Evolutionary conservation across 306 rosid genomes (phyloP).

Genomic region (cucumber (Cucumis sativus)): DNA sequence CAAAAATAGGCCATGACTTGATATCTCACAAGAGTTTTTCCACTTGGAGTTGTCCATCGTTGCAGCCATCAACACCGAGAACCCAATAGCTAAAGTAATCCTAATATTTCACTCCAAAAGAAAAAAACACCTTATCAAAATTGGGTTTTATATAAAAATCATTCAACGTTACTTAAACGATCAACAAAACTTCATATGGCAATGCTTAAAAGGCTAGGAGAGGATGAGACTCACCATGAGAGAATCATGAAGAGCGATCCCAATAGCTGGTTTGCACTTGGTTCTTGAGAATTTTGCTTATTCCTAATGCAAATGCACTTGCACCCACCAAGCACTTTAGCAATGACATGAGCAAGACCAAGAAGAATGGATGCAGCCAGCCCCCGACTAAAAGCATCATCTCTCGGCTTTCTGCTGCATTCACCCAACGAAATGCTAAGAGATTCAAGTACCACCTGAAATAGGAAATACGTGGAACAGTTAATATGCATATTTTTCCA

Average conservation of each 20-base stretch:
- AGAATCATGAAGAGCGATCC: conserved; percentile 40
- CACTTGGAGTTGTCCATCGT: conserved; percentile 48
- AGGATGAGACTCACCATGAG: conserved; percentile 41
- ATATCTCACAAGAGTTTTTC: conserved; percentile 42
- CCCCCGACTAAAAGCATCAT: conserved; percentile 59
- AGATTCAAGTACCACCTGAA: conserved; percentile 37
- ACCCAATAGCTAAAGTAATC: conserved; percentile 30
- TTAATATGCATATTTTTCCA: not conserved
- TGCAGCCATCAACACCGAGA: conserved; percentile 51
- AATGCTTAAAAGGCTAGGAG: not conserved
- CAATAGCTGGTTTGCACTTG: conserved; percentile 42
- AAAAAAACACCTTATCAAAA: not conserved
- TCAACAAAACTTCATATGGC: not conserved
- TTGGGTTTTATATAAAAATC: not conserved
- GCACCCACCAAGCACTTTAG: conserved; percentile 67
- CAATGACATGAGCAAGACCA: conserved; percentile 38
- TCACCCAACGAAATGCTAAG: conserved; percentile 27
- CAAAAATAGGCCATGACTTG: conserved; percentile 40
- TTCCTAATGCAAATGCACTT: conserved; percentile 51
- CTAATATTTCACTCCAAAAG: conserved; percentile 21
- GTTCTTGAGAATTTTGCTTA: conserved; percentile 13
- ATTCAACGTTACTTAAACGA: not conserved
- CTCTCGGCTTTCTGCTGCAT: conserved; percentile 59
- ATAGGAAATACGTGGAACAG: not conserved
- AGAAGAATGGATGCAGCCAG: conserved; percentile 49